Base-by-base conservation (phyloP, 2,329 filamentous ascomycete species). In the Colletotrichum acutatum region DNA sequence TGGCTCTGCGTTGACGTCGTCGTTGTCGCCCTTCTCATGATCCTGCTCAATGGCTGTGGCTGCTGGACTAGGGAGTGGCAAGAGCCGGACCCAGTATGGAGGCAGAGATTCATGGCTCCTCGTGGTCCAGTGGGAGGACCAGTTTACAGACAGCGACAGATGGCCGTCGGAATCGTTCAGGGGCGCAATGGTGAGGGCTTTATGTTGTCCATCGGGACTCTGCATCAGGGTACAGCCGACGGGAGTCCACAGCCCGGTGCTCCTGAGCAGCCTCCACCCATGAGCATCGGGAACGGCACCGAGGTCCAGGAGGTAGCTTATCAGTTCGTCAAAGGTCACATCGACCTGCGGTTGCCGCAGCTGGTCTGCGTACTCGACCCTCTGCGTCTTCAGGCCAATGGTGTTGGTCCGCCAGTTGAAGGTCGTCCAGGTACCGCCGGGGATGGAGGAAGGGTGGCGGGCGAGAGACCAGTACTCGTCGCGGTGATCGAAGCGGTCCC, bases 381-480 rank as follows among this genome's bases (percentile, higher is more conserved):
- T 85, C 81, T 92, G 91, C 16, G 88, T 88, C 77, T 89, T 90
- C 67, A 88, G 83, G 1, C 91, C 90, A 28, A 92, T 91, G 3
- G 88, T 83, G 75, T 91, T 86, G n/a, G 87, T 87, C 76, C 87
- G 88, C 90, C 91, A 93, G 79, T 92, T 88, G 78, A 93, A 91
- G 0, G 87, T 88, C 0, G 90, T 91, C 90, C 90, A 93, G 32
- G 84, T 87, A 0, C 91, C 91, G 2, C 91, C 91, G 0, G 88
- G 88, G 56, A 91, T 87, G 14, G 80, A 81, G 59, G 87, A 89
- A 0, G 87, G 86, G 66, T 87, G 83, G 1, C 83, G 79, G 52
- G 86, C 86, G 3, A 90, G 81, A 16, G 82, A 82, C 89, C 91
- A 93, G 80, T 93, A 93, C 63, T 89, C 84, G 0, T 84, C 80